Base-by-base conservation (phyloP, 2,329 filamentous ascomycete genomes). In the Pseudogymnoascus sp. region DNA sequence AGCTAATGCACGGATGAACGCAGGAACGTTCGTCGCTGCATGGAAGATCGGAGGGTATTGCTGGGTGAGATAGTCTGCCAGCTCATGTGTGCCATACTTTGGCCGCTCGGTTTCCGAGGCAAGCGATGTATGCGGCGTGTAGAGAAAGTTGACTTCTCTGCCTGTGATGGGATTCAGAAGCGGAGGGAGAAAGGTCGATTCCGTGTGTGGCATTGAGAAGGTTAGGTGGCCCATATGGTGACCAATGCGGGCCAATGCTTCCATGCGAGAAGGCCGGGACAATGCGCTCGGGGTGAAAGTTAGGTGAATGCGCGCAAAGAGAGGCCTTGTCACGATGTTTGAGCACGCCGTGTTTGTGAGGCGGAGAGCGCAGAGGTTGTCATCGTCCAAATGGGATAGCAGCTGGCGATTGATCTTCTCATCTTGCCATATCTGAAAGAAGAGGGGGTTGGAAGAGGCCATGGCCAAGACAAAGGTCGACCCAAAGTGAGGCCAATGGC, bases 1-100 rank as follows among this genome's bases (percentile, higher is more conserved):
- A 37, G 82, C 82, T 72, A 96, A 80, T 59, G 89, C 89, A 66
- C 85, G 82, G 69, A 93, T 86, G 77, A 96, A 96, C 40, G 90
- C 89, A 4, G 89, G 84, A 5, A 95, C 88, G 72, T 96, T 94
- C 65, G 90, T 93, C 6, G 92, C 90, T 5, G 91, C 90, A 72
- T 96, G 92, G 76, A 96, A 96, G 2, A 96, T 78, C 5, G 92
- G 90, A 61, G 91, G 90, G 71, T 95, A 96, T 76, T 96, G 91
- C 72, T 91, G 86, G 12, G 91, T 90, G 65, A 96, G 80, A 64
- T 95, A 82, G 71, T 93, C 88, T 65, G 87, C 91, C 70, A 92
- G 85, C 62, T 91, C 89, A 69, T 83, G 81, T 73, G 87, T 90
- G 68, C 88, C 90, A 73, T 95, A 95, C 76, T 91, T 93, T 61